Percentiles rank a stretch among this genome's conserved stretches.
Evolutionary conservation across 164 flowering plant species (phyloP).

Genomic region (Nymphaea colorata): DNA sequence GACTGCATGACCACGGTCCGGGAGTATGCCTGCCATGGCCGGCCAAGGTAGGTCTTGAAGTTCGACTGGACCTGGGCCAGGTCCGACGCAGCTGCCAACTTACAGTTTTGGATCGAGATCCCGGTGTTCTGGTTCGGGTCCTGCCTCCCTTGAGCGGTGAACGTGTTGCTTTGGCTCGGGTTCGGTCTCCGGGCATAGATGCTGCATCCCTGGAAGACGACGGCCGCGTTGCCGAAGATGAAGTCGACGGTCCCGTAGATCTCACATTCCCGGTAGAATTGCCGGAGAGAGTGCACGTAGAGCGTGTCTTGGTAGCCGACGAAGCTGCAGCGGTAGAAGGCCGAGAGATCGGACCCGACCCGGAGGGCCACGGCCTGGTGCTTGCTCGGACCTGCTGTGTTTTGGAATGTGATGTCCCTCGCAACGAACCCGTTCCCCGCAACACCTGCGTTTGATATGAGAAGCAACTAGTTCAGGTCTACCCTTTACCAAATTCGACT

Average conservation of each 20-base stretch:
- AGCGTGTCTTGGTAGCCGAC: conserved; percentile 82
- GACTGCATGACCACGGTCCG: conserved; percentile 60
- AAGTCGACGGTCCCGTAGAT: conserved; percentile 69
- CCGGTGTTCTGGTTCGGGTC: conserved; percentile 86
- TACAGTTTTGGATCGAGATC: conserved; percentile 47
- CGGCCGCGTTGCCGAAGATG: conserved; percentile 73
- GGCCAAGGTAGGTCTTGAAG: conserved; percentile 51
- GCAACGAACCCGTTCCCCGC: conserved; percentile 62
- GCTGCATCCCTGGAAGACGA: conserved; percentile 50
- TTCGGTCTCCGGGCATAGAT: conserved; percentile 60
- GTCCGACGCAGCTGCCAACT: conserved; percentile 50
- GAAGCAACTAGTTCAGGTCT: neutral
- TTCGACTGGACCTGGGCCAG: conserved; percentile 22
- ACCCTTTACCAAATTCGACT: no score
- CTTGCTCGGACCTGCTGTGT: conserved; percentile 79
- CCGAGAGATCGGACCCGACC: conserved; percentile 59
- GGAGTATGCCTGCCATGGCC: conserved; percentile 77
- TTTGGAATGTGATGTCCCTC: conserved; percentile 58
- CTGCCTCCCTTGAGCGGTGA: conserved; percentile 68
- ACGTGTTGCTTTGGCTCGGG: conserved; percentile 53
- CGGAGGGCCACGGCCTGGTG: conserved; percentile 90
- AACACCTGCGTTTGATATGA: conserved; percentile 33
- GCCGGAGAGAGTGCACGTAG: conserved; percentile 70
- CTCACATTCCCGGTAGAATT: conserved; percentile 46
- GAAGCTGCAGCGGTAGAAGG: conserved; percentile 64